Base-by-base conservation (phyloP, 1,284 basidiomycete species). In the Malassezia furfur region DNA sequence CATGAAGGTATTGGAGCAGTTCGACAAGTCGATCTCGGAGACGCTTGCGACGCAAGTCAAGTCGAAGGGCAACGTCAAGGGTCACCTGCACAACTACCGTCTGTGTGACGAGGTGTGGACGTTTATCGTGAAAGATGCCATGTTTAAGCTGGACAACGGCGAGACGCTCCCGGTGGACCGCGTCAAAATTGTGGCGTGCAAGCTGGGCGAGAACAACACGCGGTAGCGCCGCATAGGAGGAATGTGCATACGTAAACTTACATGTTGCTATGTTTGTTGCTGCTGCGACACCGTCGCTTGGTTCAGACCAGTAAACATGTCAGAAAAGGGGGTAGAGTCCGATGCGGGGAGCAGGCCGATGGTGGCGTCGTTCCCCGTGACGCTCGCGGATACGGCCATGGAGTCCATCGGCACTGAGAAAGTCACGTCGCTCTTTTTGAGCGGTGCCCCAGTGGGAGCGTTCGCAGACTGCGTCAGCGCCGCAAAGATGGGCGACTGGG, bases 1-100 rank as follows among this genome's bases (percentile, higher is more conserved):
- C 12, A 91, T 96, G 87, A 88, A 93, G 75, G 90, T 96, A 8
- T 78, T 98, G 54, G 88, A 69, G 54, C 70, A 74, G 52, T 74
- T 74, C 38, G 72, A 74, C 52, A 65, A 66, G 50, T 63, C 68
- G 22, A 68, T 74, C 48, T 71, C 72, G 15, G 69, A 69, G 41
- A 70, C 70, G 19, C 61, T 74, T 5, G 49, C 37, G 31, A 69
- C 68, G 43, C 65, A 68, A 14, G 70, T 74, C 30, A 73, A 71
- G 54, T 65, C 65, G 2, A 74, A 74, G 38, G 59, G 60, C 17
- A 63, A 55, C 12, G 54, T 74, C 54, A 74, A 74, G 60, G 71
- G 72, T 14, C 69, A 74, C 35, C 46, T 74, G 32, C 65, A 66
- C 52, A 63, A 68, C 57, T 74, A 74, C 59, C 55, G 68, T 17